Evolutionary conservation across 805 yeast species (phyloP), one percentile per base, ranked within the genome.

Genomic region (Candida koratica): DNA sequence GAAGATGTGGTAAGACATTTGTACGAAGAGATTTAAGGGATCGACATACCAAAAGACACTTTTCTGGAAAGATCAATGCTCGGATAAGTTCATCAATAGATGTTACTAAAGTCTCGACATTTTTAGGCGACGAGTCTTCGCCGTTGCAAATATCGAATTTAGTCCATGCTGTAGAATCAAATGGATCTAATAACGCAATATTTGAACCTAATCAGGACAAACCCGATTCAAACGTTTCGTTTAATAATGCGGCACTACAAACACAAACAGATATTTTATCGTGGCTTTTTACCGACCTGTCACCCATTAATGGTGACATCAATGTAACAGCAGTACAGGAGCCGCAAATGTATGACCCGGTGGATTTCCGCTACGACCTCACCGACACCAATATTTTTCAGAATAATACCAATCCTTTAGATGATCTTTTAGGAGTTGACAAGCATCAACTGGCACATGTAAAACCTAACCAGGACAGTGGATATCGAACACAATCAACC

Each of bases 1-100:
- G 68, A 8, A 58, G 60, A 3, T 80, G 87, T 51, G 61, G 67
- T 1, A 77, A 76, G 52, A 73, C 80, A 0, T 80, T 80, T 61
- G 86, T 80, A 0, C 56, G 87, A 26, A 69, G 66, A 38, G 87
- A 80, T 50, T 56, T 80, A 29, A 61, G 69, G 17, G 71, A 66
- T 25, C 40, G 71, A 20, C 72, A 67, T 39, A 43, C 45, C 14
- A 53, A 49, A 36, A 41, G 69, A 16, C 69, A 64, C 39, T 37
- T 48, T 14, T 11, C 37, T 6, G 12, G 38, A 2, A 32, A 32
- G 15, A 27, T 34, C 10, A 23, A 28, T 12, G 31, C 43, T 3
- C 29, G 47, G 32, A 45, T 41, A 13, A 44, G 41, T 32, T 24
- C 26, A n/a, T 29, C 25, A 7, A 29, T 18, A 4, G 25, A 18